Conservation (phyloP, 139 green algal genomes). For the Diplosphaera chodatii region DNA sequence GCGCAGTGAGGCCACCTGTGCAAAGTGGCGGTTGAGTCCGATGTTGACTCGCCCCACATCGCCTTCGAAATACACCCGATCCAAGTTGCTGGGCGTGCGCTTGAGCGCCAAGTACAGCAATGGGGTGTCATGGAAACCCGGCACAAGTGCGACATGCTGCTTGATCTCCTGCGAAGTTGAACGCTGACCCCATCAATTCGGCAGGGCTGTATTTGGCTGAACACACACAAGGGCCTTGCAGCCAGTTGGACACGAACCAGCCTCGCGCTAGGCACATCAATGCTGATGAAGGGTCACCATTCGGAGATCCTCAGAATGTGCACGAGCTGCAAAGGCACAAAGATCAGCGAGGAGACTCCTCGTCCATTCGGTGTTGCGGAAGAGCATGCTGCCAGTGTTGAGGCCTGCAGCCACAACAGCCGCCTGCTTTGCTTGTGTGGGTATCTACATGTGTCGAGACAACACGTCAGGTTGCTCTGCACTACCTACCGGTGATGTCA, state of each 20-base stretch:
- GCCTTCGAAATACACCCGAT: background rate
- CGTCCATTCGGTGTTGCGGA: constrained; percentile 16
- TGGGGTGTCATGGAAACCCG: constrained; percentile 5
- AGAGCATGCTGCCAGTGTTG: constrained; percentile 4
- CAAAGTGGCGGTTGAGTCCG: background rate
- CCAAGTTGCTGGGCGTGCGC: constrained; percentile 28
- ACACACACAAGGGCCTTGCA: too few species aligned
- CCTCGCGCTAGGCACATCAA: too few species aligned
- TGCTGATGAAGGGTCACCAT: too few species aligned
- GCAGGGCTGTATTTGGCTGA: too few species aligned
- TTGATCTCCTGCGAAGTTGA: background rate
- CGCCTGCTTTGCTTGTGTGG: too few species aligned
- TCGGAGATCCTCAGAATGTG: background rate
- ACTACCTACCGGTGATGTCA: background rate
- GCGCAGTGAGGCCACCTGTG: too few species aligned
- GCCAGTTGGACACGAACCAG: too few species aligned
- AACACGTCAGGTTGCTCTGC: too few species aligned
- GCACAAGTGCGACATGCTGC: background rate
- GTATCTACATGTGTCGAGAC: too few species aligned
- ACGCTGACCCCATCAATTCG: too few species aligned
- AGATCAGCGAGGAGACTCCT: background rate
- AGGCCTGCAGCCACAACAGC: constrained; percentile 9
- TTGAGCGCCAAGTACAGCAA: constrained; percentile 22
- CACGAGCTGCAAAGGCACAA: background rate
- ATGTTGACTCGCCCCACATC: too few species aligned